phyloP scores from a whole-genome alignment of 139 green algal genomes.

The Nannochloris sp. region DNA sequence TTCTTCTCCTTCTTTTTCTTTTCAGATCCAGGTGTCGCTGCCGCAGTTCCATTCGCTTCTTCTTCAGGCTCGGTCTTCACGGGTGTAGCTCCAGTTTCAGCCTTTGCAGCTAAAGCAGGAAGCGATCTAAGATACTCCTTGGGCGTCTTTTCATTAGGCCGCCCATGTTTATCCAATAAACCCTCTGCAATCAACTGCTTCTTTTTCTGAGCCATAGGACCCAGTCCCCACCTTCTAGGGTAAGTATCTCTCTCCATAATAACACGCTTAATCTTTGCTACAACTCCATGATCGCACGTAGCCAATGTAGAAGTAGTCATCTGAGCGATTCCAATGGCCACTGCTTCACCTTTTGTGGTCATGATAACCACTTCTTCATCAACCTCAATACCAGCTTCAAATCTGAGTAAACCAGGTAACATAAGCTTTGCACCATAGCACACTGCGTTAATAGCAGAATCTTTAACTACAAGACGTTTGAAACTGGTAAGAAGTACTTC shows the following conservation, averaged over 20 bases:
- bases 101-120: not conserved
- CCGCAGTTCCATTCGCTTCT: slow-evolving; percentile 2
- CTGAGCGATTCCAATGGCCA: slow-evolving; percentile 90
- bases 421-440: slow-evolving; percentile 99
- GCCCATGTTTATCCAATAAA: slow-evolving; percentile 94
- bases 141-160: slow-evolving; percentile 90
- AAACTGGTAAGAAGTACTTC: slow-evolving; percentile 91
- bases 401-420: slow-evolving; percentile 91
- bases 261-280: slow-evolving; percentile 95
- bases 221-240: slow-evolving; percentile 88
- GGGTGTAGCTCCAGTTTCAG: not conserved
- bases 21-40: slow-evolving; percentile 10
- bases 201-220: slow-evolving; percentile 89
- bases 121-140: slow-evolving; percentile 70
- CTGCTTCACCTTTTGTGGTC: slow-evolving; percentile 98
- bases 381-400: slow-evolving; percentile 82
- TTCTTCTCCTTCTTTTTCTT: slow-evolving; percentile 37
- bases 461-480: slow-evolving; percentile 97
- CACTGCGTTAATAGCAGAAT: slow-evolving; percentile 95
- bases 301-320: slow-evolving; percentile 97
- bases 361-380: slow-evolving; percentile 96
- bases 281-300: slow-evolving; percentile 87
- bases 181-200: slow-evolving; percentile 95
- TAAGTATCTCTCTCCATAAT: slow-evolving; percentile 99
- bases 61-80: slow-evolving; percentile 15